A percentile compares a stretch with the other conserved stretches of the same genome.
These are phyloP conservation scores for Lentithecium fluviatile DNA, from an alignment of 495 filamentous ascomycete genomes.

Conservation along the genomic window DNA sequence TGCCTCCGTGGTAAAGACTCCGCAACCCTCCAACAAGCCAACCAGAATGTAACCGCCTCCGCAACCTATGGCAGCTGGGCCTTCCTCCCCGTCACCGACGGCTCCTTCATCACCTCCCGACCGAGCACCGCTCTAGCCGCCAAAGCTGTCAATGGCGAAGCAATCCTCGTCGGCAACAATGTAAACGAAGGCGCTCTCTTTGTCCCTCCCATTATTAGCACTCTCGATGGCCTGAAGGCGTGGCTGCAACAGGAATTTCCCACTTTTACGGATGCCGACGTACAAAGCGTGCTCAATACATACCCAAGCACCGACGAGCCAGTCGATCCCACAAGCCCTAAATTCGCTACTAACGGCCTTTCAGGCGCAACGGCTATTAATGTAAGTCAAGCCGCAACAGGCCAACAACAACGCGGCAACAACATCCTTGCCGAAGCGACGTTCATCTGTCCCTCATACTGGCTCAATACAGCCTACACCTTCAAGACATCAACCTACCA, in stretches of 20 bases:
- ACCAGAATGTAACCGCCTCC: not conserved
- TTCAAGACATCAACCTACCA: slow-evolving; percentile 47
- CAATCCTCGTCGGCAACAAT: slow-evolving; percentile 21
- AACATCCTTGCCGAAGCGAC: slow-evolving; percentile 62
- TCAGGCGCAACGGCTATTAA: slow-evolving; percentile 9
- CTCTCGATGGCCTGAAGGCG: slow-evolving; percentile 6
- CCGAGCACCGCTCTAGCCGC: slow-evolving; percentile 5
- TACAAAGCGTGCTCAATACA: slow-evolving; percentile 10
- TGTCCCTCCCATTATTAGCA: slow-evolving; percentile 9
- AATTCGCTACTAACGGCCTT: slow-evolving; percentile 17
- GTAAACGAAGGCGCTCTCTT: slow-evolving; percentile 23
- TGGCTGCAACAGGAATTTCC: slow-evolving; percentile 18
- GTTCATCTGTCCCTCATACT: slow-evolving; percentile 63
- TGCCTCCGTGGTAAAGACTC: slow-evolving; percentile 9
- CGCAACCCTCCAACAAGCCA: slow-evolving; percentile 4
- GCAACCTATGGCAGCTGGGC: slow-evolving; percentile 1
- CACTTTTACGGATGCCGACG: slow-evolving; percentile 8
- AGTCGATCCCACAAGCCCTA: slow-evolving; percentile 4
- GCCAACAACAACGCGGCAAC: slow-evolving; percentile 52
- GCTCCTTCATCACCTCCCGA: not conserved
- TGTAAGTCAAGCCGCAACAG: slow-evolving; percentile 45
- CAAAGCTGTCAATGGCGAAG: slow-evolving; percentile 11
- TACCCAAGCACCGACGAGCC: slow-evolving; percentile 13
- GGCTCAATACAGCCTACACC: slow-evolving; percentile 61
- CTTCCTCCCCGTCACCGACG: slow-evolving; percentile 16